Percentiles rank a stretch among this genome's conserved stretches.
These are phyloP conservation scores for Talaromyces sp. DNA, from an alignment of 2,329 filamentous ascomycete species.

Conservation along the genomic window DNA sequence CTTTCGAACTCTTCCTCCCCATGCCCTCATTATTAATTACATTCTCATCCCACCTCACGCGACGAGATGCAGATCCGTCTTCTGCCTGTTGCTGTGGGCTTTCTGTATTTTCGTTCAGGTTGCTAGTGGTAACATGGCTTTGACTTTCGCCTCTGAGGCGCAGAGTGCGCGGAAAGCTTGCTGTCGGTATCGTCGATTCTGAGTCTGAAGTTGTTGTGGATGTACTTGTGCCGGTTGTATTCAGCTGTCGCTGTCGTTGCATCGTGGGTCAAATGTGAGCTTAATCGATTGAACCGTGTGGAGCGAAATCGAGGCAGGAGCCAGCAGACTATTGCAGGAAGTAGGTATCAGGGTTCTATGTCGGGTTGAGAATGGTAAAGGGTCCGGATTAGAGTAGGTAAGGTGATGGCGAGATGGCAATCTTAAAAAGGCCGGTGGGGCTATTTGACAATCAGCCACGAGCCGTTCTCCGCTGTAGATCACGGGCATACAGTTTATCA, in stretches of 20 bases:
- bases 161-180: slow-evolving; percentile 15
- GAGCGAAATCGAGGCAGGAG: too few relatives aligned
- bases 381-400: background rate
- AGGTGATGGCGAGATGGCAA: background rate
- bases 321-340: background rate
- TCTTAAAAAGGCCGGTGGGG: background rate
- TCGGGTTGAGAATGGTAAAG: background rate
- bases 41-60: slow-evolving; percentile 87
- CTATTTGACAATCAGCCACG: background rate
- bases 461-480: background rate
- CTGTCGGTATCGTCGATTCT: slow-evolving; percentile 16
- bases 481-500: background rate
- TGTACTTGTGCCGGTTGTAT: background rate
- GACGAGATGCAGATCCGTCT: slow-evolving; percentile 41
- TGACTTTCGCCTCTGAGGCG: slow-evolving; percentile 11
- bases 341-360: background rate
- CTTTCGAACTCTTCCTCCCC: slow-evolving; percentile 91
- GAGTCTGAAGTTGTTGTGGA: slow-evolving; percentile 16
- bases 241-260: background rate
- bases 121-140: background rate
- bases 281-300: background rate
- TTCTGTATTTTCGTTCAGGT: slow-evolving; percentile 20
- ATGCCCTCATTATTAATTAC: slow-evolving; percentile 94
- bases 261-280: background rate
- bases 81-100: slow-evolving; percentile 18